phyloP scores from a whole-genome alignment of 352 stramenopile genomes.

The Globisporangium iwayamae region DNA sequence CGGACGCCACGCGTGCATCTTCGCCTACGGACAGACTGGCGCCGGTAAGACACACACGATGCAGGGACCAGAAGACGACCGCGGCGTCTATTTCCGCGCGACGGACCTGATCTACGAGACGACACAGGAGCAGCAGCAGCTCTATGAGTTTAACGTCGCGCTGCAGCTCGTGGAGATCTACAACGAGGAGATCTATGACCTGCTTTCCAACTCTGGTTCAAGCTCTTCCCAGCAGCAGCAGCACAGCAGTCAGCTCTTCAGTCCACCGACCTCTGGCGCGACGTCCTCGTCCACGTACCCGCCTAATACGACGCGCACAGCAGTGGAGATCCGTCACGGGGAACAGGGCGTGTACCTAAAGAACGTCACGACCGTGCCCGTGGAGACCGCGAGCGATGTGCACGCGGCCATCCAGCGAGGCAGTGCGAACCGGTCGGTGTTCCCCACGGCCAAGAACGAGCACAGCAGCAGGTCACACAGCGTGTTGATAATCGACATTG shows the following conservation, averaged over 20 bases:
- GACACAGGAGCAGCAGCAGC: slow-evolving; percentile 33
- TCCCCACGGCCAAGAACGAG: slow-evolving; percentile 25
- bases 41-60: slow-evolving; percentile 39
- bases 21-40: slow-evolving; percentile 92
- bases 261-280: slow-evolving; percentile 4
- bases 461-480: slow-evolving; percentile 57
- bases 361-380: slow-evolving; percentile 47
- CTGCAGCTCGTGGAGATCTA: slow-evolving; percentile 83
- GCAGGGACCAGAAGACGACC: slow-evolving; percentile 24
- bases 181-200: slow-evolving; percentile 84
- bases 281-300: slow-evolving; percentile 7
- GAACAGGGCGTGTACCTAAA: slow-evolving; percentile 67
- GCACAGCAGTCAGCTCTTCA: slow-evolving; percentile 8
- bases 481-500: slow-evolving; percentile 57
- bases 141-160: slow-evolving; percentile 45
- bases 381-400: slow-evolving; percentile 33
- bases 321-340: slow-evolving; percentile 70
- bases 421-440: slow-evolving; percentile 28
- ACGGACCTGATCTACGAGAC: slow-evolving; percentile 40
- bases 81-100: slow-evolving; percentile 43
- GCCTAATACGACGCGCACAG: slow-evolving; percentile 3
- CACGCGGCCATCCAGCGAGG: slow-evolving; percentile 34
- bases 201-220: slow-evolving; percentile 28
- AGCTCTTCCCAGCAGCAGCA: slow-evolving; percentile 5
- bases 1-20: slow-evolving; percentile 92